Evolutionary conservation across 2,329 filamentous ascomycete species (phyloP).

Genomic region (Macroventuria anomochaeta): DNA sequence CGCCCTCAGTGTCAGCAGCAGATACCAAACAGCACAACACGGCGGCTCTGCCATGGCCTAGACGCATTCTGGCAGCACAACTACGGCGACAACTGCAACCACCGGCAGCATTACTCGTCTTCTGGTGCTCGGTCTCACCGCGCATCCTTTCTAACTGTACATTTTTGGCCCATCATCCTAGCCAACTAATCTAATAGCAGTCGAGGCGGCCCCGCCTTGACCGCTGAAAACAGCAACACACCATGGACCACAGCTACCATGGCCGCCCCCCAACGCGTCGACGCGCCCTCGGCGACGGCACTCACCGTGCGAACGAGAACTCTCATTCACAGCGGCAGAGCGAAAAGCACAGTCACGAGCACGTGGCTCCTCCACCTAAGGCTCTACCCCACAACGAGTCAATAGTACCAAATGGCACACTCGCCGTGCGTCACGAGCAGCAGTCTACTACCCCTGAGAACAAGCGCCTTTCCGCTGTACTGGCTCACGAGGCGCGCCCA

Average conservation of each 20-base stretch:
- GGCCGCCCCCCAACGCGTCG: constrained; percentile 43
- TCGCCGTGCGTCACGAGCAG: constrained; percentile 49
- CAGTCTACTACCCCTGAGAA: constrained; percentile 51
- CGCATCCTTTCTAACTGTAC: constrained; percentile 35
- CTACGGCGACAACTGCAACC: constrained; percentile 22
- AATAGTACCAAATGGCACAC: constrained; percentile 52
- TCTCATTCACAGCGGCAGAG: constrained; percentile 24
- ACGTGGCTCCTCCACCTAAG: constrained; percentile 25
- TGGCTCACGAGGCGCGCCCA: constrained; percentile 54
- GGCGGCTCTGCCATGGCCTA: constrained; percentile 26
- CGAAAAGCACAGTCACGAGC: constrained; percentile 29
- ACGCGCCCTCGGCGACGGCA: constrained; percentile 42
- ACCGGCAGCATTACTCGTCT: constrained; percentile 22
- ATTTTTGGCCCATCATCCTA: constrained; percentile 27
- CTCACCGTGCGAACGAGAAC: constrained; percentile 42
- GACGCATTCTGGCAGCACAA: constrained; percentile 16
- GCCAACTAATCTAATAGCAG: constrained; percentile 18
- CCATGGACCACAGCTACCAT: constrained; percentile 42
- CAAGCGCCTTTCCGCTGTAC: constrained; percentile 61
- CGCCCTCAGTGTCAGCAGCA: constrained; percentile 30
- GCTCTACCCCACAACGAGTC: constrained; percentile 55
- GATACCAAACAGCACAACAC: constrained; percentile 29
- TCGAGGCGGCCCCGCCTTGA: constrained; percentile 15
- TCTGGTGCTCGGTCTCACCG: constrained; percentile 23
- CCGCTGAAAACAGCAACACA: constrained; percentile 14